Conservation (phyloP, 2,329 filamentous ascomycete genomes). For the Dissoconium aciculare region DNA sequence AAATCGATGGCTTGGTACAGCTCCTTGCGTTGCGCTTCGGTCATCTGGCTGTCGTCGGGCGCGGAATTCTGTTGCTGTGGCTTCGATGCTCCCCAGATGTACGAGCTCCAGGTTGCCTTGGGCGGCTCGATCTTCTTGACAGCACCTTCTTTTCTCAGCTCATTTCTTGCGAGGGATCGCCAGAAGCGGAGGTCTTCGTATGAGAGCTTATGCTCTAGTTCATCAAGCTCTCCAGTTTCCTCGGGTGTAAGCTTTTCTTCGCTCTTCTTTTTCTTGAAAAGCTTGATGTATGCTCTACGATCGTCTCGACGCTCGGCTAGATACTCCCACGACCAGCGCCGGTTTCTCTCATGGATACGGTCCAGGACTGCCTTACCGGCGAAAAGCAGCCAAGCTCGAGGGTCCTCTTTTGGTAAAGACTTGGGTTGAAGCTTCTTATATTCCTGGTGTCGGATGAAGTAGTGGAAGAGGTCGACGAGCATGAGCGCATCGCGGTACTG, state of each 20-base stretch:
- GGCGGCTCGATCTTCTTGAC: slow-evolving; percentile 56
- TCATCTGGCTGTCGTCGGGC: slow-evolving; percentile 71
- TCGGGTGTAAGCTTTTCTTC: slow-evolving; percentile 51
- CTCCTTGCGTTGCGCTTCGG: slow-evolving; percentile 89
- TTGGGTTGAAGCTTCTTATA: slow-evolving; percentile 89
- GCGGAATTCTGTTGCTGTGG: slow-evolving; percentile 46
- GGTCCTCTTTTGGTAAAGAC: slow-evolving; percentile 71
- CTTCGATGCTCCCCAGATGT: slow-evolving; percentile 63
- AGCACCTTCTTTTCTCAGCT: slow-evolving; percentile 83
- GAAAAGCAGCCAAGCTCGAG: slow-evolving; percentile 81
- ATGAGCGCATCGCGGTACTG: slow-evolving; percentile 95
- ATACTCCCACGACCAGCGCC: slow-evolving; percentile 89
- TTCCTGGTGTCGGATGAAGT: slow-evolving; percentile 93
- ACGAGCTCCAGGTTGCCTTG: slow-evolving; percentile 77
- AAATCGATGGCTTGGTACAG: slow-evolving; percentile 96
- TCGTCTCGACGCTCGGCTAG: slow-evolving; percentile 88
- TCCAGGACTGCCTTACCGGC: slow-evolving; percentile 75
- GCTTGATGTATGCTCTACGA: slow-evolving; percentile 69
- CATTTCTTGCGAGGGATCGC: slow-evolving; percentile 83
- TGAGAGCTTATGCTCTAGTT: slow-evolving; percentile 69
- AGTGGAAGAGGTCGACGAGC: slow-evolving; percentile 97
- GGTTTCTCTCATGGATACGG: slow-evolving; percentile 91
- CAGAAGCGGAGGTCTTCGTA: slow-evolving; percentile 98
- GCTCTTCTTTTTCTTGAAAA: slow-evolving; percentile 85
- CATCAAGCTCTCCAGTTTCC: slow-evolving; percentile 58